Evolutionary conservation across 306 rosid species (phyloP), one percentile per base, ranked within the genome.

Genomic region (Vigna unguiculata): DNA sequence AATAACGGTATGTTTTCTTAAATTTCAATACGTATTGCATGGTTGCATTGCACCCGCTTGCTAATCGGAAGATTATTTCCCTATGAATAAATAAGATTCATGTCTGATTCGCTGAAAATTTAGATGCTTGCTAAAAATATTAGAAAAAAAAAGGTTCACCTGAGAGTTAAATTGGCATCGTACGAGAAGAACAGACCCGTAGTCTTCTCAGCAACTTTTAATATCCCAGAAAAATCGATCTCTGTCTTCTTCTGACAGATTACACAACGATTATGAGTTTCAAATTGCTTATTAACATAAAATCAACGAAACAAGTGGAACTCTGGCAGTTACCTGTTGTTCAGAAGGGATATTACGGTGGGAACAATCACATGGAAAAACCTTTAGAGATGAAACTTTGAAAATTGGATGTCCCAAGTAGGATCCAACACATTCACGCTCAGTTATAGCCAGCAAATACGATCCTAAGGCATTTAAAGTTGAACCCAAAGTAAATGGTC

Each of bases 151-250:
- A 75, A 69, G 81, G 12, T 58, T 92, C 88, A 95, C 97, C 97
- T 92, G 85, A 95, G 87, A 9, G 97, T 95, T 87, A 95, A 89
- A 81, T 92, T 95, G 78, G 91, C 79, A 32, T 93, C 87, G 47
- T 95, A 92, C 19, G 99, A 95, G 88, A 89, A 95, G 84, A 81
- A 95, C 52, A 95, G 93, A 75, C 99, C 99, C 79, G 83, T 20
- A 55, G 96, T 95, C 83, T 76, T 95, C 88, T 95, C 97, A 38
- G 89, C 97, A 82, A 90, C 82, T 62, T 78, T 95, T 49, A 92
- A 88, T 75, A 95, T 88, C 63, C 74, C 85, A 16, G 89, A 83
- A 85, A 95, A 92, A 80, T 92, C 97, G 2, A 83, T 76, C 86
- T 95, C 99, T 82, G 88, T 81, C 88, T 89, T 95, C 79, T 89